A percentile compares a stretch with the other conserved stretches of the same genome.
Evolutionary conservation across 148 eudicot genomes (phyloP).

Genomic region (Camellia lanceoleosa): DNA sequence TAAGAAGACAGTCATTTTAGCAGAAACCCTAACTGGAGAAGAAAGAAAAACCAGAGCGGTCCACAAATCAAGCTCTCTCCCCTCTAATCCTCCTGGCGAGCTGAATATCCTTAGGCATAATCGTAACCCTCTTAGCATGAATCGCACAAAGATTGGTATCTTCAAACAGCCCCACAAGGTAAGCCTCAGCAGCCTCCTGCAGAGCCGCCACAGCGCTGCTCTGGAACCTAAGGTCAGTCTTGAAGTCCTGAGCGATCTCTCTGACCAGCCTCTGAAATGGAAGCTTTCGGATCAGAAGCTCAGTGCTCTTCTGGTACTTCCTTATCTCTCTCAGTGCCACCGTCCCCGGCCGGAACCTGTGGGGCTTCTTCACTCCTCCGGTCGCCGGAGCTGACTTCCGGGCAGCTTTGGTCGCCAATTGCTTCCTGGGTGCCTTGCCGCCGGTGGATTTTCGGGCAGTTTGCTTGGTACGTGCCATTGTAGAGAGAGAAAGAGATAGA

Average conservation of each 20-base stretch:
- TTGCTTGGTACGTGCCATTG: neutral
- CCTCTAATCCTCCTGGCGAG: neutral
- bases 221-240: neutral
- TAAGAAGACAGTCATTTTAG: neutral
- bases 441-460: neutral
- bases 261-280: neutral
- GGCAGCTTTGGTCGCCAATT: no score
- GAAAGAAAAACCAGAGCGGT: no score
- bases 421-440: no score
- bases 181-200: neutral
- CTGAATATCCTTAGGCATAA: neutral
- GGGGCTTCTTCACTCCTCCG: no score
- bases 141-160: neutral
- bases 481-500: neutral
- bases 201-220: neutral
- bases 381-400: no score
- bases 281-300: neutral
- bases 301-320: neutral
- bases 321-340: neutral
- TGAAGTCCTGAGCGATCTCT: neutral
- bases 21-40: neutral
- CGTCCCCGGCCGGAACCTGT: neutral
- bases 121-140: neutral
- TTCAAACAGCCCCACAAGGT: neutral
- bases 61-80: neutral